Evolutionary conservation across 2,329 filamentous ascomycete genomes (phyloP).

Genomic region (Cladosporium sp.): DNA sequence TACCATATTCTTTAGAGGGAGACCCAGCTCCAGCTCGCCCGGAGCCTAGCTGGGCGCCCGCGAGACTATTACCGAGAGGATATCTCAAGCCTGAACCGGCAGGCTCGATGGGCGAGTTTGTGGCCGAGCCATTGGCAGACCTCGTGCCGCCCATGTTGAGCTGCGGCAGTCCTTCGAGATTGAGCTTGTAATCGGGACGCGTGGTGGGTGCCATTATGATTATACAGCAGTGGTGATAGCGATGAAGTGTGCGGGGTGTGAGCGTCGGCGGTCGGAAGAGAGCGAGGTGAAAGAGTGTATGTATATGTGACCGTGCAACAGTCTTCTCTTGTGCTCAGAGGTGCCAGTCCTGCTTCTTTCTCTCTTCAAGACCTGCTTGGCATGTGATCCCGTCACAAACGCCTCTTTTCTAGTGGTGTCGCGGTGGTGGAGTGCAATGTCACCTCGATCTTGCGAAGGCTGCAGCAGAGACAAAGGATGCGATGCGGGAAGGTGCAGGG

Average conservation of each 20-base stretch:
- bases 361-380: conserved; percentile 24
- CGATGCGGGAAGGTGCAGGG: not conserved
- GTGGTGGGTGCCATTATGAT: conserved; percentile 81
- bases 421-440: not conserved
- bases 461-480: conserved; percentile 12
- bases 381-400: conserved; percentile 21
- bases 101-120: conserved; percentile 77
- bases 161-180: conserved; percentile 76
- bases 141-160: conserved; percentile 65
- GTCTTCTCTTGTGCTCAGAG: conserved; percentile 17
- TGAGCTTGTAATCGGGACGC: conserved; percentile 79
- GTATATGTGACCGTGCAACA: conserved; percentile 18
- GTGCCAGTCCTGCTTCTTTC: conserved; percentile 17
- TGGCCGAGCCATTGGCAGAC: conserved; percentile 77
- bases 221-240: conserved; percentile 15
- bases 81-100: conserved; percentile 66
- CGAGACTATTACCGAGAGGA: conserved; percentile 66
- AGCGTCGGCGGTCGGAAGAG: not conserved
- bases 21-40: conserved; percentile 85
- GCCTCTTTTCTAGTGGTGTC: conserved; percentile 1
- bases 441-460: conserved; percentile 8
- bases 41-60: conserved; percentile 53
- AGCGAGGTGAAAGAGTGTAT: conserved; percentile 20
- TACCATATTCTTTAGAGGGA: conserved; percentile 88
- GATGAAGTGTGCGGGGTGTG: conserved; percentile 1